Percentiles rank a stretch among this genome's conserved stretches.
Evolutionary conservation across 2,329 filamentous ascomycete genomes (phyloP).

Genomic region (Coniochaeta ligniaria): DNA sequence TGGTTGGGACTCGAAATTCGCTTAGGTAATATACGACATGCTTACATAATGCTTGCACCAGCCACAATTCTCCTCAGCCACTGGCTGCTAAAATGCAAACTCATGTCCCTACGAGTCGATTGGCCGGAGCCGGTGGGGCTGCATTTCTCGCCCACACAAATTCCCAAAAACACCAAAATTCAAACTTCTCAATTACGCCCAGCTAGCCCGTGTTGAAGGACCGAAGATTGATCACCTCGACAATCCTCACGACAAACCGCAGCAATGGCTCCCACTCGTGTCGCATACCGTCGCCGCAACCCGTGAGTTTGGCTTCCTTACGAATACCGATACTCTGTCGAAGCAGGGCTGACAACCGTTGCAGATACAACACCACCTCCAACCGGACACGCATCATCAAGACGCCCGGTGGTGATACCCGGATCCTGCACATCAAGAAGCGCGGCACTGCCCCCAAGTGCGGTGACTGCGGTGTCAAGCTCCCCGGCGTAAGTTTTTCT

Average conservation of each 20-base stretch:
- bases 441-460: conserved; percentile 96
- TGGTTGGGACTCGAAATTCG: too few species aligned
- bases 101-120: neutral
- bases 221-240: neutral
- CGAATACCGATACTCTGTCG: neutral
- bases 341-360: conserved; percentile 8
- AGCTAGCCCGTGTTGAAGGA: neutral
- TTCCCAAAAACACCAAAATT: neutral
- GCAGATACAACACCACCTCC: conserved; percentile 94
- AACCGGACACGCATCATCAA: conserved; percentile 95
- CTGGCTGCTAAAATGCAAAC: too few species aligned
- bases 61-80: too few species aligned
- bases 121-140: neutral
- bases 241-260: conserved; percentile 24
- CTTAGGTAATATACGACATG: too few species aligned
- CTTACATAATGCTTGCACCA: too few species aligned
- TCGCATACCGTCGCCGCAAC: conserved; percentile 71
- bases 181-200: conserved; percentile 2
- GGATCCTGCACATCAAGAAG: conserved; percentile 99
- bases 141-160: neutral
- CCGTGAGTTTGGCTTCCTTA: conserved; percentile 48
- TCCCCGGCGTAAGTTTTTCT: conserved; percentile 79
- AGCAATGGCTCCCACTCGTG: conserved; percentile 53
- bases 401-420: conserved; percentile 92
- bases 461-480: conserved; percentile 97